These are phyloP conservation scores for Oryza coarctata DNA, from an alignment of 176 grass and related monocot genomes.

Conservation along the genomic window DNA sequence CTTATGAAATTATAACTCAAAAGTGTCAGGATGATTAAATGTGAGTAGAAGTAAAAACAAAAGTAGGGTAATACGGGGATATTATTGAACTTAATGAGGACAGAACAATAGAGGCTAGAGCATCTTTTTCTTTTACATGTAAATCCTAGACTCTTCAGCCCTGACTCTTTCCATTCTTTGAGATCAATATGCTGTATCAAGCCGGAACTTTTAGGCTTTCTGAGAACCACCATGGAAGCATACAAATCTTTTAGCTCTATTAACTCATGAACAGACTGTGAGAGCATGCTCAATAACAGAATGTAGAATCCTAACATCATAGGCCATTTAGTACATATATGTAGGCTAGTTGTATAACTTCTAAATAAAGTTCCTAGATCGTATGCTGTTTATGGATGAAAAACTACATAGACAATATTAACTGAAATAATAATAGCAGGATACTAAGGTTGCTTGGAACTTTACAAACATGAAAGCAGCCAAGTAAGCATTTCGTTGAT, in stretches of 20 bases:
- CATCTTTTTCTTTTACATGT: slow-evolving; percentile 17
- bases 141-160: neutral
- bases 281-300: slow-evolving; percentile 8
- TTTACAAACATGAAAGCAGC: slow-evolving; percentile 27
- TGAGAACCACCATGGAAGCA: neutral
- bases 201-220: slow-evolving; percentile 6
- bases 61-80: neutral
- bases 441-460: neutral
- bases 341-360: slow-evolving; percentile 17
- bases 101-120: neutral
- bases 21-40: slow-evolving; percentile 6
- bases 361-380: slow-evolving; percentile 15
- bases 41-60: neutral
- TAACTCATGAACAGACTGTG: slow-evolving; percentile 10
- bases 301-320: neutral
- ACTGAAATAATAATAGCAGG: neutral
- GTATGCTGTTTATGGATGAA: slow-evolving; percentile 1
- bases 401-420: neutral
- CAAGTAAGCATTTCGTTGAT: neutral
- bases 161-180: neutral
- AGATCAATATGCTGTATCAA: slow-evolving; percentile 19
- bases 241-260: slow-evolving; percentile 5
- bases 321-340: slow-evolving; percentile 21
- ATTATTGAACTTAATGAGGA: neutral
- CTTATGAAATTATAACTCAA: slow-evolving; percentile 29